A percentile compares a stretch with the other conserved stretches of the same genome.
phyloP scores from a whole-genome alignment of 1,284 basidiomycete genomes.

The Leccinum insigne region DNA sequence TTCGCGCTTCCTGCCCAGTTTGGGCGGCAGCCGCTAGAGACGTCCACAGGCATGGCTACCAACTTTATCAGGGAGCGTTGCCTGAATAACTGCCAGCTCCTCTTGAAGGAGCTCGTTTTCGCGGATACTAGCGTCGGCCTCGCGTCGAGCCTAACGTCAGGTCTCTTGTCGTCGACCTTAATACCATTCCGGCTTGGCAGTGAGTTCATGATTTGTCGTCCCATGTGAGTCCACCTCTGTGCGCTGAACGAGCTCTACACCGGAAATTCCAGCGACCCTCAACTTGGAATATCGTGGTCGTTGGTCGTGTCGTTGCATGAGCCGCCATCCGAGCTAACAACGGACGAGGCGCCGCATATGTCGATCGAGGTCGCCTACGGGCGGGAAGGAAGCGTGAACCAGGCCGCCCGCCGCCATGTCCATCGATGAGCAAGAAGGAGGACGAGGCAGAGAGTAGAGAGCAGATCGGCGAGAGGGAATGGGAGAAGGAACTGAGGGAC shows the following conservation, averaged over 20 bases:
- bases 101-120: constrained; percentile 18
- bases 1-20: constrained; percentile 4
- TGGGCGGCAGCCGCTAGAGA: not conserved
- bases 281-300: not conserved
- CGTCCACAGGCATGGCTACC: not conserved
- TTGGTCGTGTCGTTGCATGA: not conserved
- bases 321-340: not conserved
- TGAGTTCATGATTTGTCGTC: constrained; percentile 17
- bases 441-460: not conserved
- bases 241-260: constrained; percentile 12
- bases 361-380: not conserved
- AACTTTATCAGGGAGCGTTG: constrained; percentile 15
- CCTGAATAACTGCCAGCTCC: constrained; percentile 16
- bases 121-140: constrained; percentile 17
- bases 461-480: not conserved
- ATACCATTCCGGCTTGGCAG: constrained; percentile 1
- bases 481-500: constrained; percentile 8
- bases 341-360: not conserved
- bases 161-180: constrained; percentile 3
- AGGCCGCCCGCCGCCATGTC: constrained; percentile 1
- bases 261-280: constrained; percentile 7
- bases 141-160: constrained; percentile 12
- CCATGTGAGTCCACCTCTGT: constrained; percentile 5
- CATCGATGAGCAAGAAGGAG: constrained; percentile 11
- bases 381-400: not conserved